Conservation (phyloP, 2,329 filamentous ascomycete genomes). For the Claviceps africana region DNA sequence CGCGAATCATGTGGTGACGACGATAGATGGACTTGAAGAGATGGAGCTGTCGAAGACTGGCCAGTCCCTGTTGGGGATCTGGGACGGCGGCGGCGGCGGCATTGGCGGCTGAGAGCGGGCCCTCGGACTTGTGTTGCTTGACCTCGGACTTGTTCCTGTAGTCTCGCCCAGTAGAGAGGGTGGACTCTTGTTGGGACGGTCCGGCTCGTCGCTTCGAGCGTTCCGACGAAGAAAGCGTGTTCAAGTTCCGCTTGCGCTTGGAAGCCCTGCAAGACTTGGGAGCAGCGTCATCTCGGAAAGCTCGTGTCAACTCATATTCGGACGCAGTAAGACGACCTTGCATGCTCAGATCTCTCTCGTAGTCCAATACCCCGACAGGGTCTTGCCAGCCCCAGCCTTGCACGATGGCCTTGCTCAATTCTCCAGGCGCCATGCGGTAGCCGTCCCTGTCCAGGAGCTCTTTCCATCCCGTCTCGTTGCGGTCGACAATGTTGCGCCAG, state of each 20-base stretch:
- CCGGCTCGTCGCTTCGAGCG: slow-evolving; percentile 39
- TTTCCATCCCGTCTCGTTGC: slow-evolving; percentile 93
- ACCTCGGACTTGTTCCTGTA: slow-evolving; percentile 26
- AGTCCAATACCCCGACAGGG: slow-evolving; percentile 58
- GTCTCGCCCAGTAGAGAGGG: slow-evolving; percentile 24
- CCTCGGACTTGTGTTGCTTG: slow-evolving; percentile 51
- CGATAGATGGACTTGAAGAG: slow-evolving; percentile 95
- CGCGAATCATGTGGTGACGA: slow-evolving; percentile 77
- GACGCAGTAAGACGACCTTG: slow-evolving; percentile 37
- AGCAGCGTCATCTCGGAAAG: slow-evolving; percentile 25
- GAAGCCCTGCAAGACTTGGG: slow-evolving; percentile 31
- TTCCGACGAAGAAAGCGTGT: slow-evolving; percentile 30
- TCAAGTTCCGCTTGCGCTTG: slow-evolving; percentile 42
- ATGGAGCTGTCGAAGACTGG: slow-evolving; percentile 69
- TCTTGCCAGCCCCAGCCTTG: slow-evolving; percentile 99
- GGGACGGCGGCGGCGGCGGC: slow-evolving; percentile 73
- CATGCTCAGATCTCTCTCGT: slow-evolving; percentile 65
- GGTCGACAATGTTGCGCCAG: slow-evolving; percentile 83
- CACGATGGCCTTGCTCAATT: slow-evolving; percentile 70
- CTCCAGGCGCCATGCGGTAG: slow-evolving; percentile 62
- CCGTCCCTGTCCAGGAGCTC: slow-evolving; percentile 76
- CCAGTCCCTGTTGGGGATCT: slow-evolving; percentile 64
- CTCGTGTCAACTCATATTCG: slow-evolving; percentile 36
- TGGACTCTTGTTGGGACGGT: slow-evolving; percentile 26
- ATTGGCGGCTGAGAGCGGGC: slow-evolving; percentile 73